Conservation (phyloP, 768 basidiomycete species). For the Boletus sensibilis region DNA sequence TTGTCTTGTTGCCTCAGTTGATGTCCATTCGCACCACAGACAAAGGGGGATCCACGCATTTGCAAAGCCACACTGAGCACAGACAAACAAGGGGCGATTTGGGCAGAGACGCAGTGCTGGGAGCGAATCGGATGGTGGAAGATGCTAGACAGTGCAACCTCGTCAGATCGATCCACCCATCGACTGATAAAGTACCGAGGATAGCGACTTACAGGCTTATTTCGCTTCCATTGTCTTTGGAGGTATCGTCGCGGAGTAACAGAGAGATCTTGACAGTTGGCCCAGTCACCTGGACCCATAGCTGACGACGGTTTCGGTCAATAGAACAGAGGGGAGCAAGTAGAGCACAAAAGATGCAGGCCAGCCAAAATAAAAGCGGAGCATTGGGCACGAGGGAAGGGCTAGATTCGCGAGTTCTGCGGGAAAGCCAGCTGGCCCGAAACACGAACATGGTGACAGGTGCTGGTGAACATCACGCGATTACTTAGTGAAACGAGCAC, state of each 20-base stretch:
- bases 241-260: conserved; percentile 34
- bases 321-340: conserved; percentile 10
- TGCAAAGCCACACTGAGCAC: conserved; percentile 45
- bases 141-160: conserved; percentile 32
- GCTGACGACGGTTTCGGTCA: background rate
- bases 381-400: conserved; percentile 31
- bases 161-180: conserved; percentile 17
- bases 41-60: conserved; percentile 50
- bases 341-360: background rate
- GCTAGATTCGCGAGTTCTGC: conserved; percentile 24
- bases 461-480: conserved; percentile 4
- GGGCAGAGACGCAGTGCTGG: conserved; percentile 44
- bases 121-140: conserved; percentile 46
- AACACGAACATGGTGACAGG: conserved; percentile 25
- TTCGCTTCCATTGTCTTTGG: conserved; percentile 42
- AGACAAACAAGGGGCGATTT: conserved; percentile 45
- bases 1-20: conserved; percentile 38
- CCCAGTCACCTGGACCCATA: conserved; percentile 21
- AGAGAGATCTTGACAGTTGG: conserved; percentile 19
- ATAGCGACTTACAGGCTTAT: conserved; percentile 37
- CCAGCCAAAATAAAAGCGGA: conserved; percentile 24
- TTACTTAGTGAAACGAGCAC: conserved; percentile 14
- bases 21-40: conserved; percentile 52
- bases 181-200: conserved; percentile 9
- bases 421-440: conserved; percentile 24